Conservation (phyloP, 768 basidiomycete species). For the Rhizopogon salebrosus region DNA sequence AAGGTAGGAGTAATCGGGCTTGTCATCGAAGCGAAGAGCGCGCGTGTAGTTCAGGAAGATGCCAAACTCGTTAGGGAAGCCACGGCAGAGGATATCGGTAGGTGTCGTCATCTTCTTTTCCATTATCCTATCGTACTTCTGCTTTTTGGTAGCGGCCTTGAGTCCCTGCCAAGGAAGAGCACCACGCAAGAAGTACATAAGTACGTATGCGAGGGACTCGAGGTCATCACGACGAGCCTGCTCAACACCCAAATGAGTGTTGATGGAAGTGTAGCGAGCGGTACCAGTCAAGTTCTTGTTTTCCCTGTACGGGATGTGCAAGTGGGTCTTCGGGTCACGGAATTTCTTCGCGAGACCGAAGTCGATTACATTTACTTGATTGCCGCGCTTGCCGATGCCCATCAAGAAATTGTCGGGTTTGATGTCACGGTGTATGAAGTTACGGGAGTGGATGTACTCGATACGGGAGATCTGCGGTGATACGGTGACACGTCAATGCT, state of each 20-base stretch:
- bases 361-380: slow-evolving; percentile 98
- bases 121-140: slow-evolving; percentile 99
- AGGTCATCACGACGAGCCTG: slow-evolving; percentile 97
- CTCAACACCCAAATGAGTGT: slow-evolving; percentile 97
- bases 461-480: slow-evolving; percentile 85
- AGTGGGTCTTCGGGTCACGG: slow-evolving; percentile 98
- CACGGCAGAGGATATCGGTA: slow-evolving; percentile 93
- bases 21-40: slow-evolving; percentile 98
- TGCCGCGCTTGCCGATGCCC: slow-evolving; percentile 99
- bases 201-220: slow-evolving; percentile 96
- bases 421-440: slow-evolving; percentile 97
- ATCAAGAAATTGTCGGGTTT: slow-evolving; percentile 99
- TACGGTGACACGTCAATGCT: slow-evolving; percentile 32
- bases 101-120: slow-evolving; percentile 99
- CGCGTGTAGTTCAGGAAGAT: slow-evolving; percentile 99
- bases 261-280: slow-evolving; percentile 98
- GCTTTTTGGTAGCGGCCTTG: slow-evolving; percentile 99
- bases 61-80: slow-evolving; percentile 99
- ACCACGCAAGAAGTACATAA: slow-evolving; percentile 99
- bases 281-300: slow-evolving; percentile 99
- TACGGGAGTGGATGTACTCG: slow-evolving; percentile 99
- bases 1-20: slow-evolving; percentile 99
- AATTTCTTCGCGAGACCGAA: slow-evolving; percentile 99
- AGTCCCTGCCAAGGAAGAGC: slow-evolving; percentile 98
- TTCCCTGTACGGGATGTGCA: slow-evolving; percentile 99